These are phyloP conservation scores for Fragaria ananassa DNA, from an alignment of 306 rosid species.

Conservation along the genomic window DNA sequence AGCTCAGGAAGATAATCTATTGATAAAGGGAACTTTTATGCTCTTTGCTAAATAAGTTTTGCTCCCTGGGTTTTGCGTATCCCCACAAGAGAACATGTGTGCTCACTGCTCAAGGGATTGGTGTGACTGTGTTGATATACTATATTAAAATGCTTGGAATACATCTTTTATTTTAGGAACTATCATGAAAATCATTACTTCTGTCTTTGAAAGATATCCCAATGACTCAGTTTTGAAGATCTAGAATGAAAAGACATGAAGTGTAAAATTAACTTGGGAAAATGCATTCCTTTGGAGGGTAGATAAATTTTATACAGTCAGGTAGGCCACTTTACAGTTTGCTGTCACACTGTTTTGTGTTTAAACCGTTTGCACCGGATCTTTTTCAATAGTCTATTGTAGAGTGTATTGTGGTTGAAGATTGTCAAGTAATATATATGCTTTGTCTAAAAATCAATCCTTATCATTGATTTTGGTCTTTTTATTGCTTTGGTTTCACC, in stretches of 20 bases:
- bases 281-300: background rate
- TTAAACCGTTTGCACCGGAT: background rate
- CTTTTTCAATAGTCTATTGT: background rate
- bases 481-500: background rate
- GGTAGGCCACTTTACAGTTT: background rate
- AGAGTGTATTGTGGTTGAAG: background rate
- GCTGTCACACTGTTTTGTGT: background rate
- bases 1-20: background rate
- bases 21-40: background rate
- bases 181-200: background rate
- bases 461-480: background rate
- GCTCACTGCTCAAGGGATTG: background rate
- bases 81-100: background rate
- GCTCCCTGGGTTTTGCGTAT: background rate
- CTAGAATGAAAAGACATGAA: background rate
- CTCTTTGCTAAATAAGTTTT: background rate
- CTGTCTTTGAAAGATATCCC: background rate
- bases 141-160: background rate
- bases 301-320: background rate
- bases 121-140: background rate
- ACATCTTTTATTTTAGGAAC: background rate
- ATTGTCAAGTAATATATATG: background rate
- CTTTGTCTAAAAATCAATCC: background rate
- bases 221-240: background rate
- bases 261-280: background rate